Evolutionary conservation across 2,329 filamentous ascomycete species (phyloP).

Genomic region (Sordariomycetes sp.): DNA sequence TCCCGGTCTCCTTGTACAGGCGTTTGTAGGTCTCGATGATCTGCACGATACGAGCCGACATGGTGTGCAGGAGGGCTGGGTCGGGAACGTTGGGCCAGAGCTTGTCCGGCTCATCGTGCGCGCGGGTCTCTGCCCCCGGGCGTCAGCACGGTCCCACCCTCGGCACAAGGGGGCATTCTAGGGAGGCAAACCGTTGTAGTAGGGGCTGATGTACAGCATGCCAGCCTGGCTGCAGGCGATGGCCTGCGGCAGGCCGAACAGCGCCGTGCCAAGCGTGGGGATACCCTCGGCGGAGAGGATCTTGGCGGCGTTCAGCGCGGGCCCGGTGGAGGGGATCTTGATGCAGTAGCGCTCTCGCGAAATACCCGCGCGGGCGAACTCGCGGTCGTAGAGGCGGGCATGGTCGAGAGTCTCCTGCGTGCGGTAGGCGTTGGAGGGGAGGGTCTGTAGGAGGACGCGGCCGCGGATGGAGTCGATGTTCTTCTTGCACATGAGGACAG

Average conservation of each 20-base stretch:
- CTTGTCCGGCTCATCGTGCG: constrained; percentile 24
- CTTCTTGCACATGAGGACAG: constrained; percentile 33
- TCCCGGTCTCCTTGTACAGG: constrained; percentile 33
- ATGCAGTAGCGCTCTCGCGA: constrained; percentile 34
- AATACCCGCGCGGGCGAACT: constrained; percentile 33
- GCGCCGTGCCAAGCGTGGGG: constrained; percentile 32
- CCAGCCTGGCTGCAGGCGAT: constrained; percentile 36
- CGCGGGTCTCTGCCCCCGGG: constrained; percentile 29
- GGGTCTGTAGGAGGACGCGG: constrained; percentile 36
- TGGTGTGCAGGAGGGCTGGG: constrained; percentile 33
- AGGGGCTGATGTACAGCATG: constrained; percentile 36
- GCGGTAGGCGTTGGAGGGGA: constrained; percentile 33
- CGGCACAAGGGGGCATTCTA: no score
- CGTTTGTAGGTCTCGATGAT: constrained; percentile 35
- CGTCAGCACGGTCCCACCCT: no score
- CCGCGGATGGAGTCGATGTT: constrained; percentile 33
- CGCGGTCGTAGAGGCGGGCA: constrained; percentile 31
- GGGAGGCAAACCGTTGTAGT: constrained; percentile 39
- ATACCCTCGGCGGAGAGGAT: constrained; percentile 31
- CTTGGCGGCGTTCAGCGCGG: constrained; percentile 32
- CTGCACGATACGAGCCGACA: constrained; percentile 33
- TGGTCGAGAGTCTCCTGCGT: constrained; percentile 31
- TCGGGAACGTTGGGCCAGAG: constrained; percentile 36
- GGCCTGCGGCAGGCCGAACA: constrained; percentile 35
- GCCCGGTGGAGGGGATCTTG: constrained; percentile 38